phyloP scores from a whole-genome alignment of 352 stramenopile species.

The Phytophthora colocasiae region DNA sequence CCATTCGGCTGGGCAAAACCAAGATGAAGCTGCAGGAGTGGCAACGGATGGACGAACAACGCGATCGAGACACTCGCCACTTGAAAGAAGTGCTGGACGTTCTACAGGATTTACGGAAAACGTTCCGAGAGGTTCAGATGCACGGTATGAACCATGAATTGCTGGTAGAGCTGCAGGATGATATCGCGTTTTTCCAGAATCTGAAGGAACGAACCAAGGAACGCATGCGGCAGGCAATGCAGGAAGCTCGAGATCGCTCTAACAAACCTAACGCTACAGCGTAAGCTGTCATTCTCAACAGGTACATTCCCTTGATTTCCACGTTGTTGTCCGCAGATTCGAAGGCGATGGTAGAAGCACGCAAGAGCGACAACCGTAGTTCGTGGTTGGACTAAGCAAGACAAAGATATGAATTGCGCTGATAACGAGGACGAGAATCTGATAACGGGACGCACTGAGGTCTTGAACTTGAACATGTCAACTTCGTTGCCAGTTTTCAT shows the following conservation, averaged over 20 bases:
- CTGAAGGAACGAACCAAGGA: slow-evolving; percentile 79
- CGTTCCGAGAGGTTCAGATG: slow-evolving; percentile 58
- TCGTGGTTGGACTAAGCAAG: slow-evolving; percentile 4
- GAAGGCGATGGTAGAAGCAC: not conserved
- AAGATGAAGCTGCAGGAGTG: slow-evolving; percentile 74
- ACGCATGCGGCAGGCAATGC: slow-evolving; percentile 68
- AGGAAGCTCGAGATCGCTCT: slow-evolving; percentile 42
- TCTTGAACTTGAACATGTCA: slow-evolving; percentile 28
- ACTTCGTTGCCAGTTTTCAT: slow-evolving; percentile 15
- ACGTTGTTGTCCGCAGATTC: not conserved
- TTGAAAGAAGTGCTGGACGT: slow-evolving; percentile 66
- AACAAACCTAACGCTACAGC: slow-evolving; percentile 40
- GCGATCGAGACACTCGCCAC: slow-evolving; percentile 71
- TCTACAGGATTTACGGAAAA: slow-evolving; percentile 56
- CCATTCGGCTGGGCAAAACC: slow-evolving; percentile 70
- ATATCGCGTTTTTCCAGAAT: slow-evolving; percentile 75
- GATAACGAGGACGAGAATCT: slow-evolving; percentile 14
- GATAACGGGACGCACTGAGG: slow-evolving; percentile 21
- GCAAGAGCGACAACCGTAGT: not conserved
- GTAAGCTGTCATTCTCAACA: slow-evolving; percentile 15
- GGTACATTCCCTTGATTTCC: slow-evolving; percentile 1
- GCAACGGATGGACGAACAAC: slow-evolving; percentile 57
- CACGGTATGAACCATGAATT: slow-evolving; percentile 63
- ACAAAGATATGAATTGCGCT: not conserved
- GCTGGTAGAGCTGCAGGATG: slow-evolving; percentile 67